Conservation (phyloP, 768 basidiomycete genomes). For the Leccinum pellstonianum region DNA sequence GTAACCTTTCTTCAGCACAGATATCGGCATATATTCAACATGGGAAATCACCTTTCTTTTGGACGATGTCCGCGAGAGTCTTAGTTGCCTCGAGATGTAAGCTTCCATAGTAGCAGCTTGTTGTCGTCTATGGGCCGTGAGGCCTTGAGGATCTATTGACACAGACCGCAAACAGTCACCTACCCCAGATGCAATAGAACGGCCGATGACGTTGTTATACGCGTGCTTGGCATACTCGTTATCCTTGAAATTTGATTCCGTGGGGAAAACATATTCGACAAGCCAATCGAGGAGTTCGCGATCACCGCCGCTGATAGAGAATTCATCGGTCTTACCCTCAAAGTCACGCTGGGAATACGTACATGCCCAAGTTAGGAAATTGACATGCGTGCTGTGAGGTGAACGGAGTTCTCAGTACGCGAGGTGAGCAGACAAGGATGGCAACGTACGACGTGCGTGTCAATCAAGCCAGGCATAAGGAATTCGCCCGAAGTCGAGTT, state of each 20-base stretch:
- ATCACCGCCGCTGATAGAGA: slow-evolving; percentile 61
- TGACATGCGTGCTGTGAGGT: slow-evolving; percentile 33
- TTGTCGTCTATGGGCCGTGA: slow-evolving; percentile 60
- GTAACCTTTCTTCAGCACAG: slow-evolving; percentile 4
- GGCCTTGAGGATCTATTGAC: slow-evolving; percentile 3
- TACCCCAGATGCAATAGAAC: slow-evolving; percentile 73
- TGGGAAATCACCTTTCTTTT: slow-evolving; percentile 45
- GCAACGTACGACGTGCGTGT: slow-evolving; percentile 79
- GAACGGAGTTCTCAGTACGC: background rate
- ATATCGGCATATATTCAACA: background rate
- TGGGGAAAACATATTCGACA: slow-evolving; percentile 76
- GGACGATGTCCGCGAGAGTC: slow-evolving; percentile 69
- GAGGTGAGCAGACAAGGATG: background rate
- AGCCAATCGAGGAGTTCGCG: slow-evolving; percentile 88
- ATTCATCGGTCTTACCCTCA: background rate
- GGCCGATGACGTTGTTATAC: slow-evolving; percentile 67
- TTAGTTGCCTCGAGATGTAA: slow-evolving; percentile 78
- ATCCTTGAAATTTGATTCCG: slow-evolving; percentile 73
- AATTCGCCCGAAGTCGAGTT: slow-evolving; percentile 52
- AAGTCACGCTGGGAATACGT: background rate
- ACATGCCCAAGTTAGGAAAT: slow-evolving; percentile 39
- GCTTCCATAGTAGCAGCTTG: slow-evolving; percentile 86
- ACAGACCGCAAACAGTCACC: slow-evolving; percentile 24
- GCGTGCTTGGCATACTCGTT: slow-evolving; percentile 59
- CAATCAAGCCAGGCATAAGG: slow-evolving; percentile 82